Conservation (phyloP, 352 stramenopile genomes). For the Pythium sukuiense region DNA sequence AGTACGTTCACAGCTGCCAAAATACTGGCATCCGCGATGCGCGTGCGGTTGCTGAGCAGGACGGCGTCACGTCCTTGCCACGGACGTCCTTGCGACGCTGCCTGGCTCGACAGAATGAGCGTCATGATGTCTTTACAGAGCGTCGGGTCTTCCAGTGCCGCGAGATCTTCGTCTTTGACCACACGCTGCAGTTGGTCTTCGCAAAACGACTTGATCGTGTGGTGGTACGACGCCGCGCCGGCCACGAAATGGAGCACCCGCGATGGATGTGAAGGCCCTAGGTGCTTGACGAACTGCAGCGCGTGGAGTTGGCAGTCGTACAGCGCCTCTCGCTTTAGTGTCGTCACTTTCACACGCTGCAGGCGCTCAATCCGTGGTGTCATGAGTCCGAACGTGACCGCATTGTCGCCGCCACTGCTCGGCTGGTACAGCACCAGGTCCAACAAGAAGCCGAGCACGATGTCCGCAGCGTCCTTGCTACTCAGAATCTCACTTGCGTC, state of each 20-base stretch:
- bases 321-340: slow-evolving; percentile 45
- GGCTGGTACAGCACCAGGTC: slow-evolving; percentile 64
- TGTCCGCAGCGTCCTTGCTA: slow-evolving; percentile 11
- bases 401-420: neutral
- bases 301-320: slow-evolving; percentile 61
- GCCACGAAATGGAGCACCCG: slow-evolving; percentile 47
- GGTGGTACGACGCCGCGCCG: slow-evolving; percentile 59
- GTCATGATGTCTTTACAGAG: slow-evolving; percentile 43
- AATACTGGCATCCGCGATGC: slow-evolving; percentile 57
- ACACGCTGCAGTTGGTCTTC: slow-evolving; percentile 66
- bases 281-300: slow-evolving; percentile 57
- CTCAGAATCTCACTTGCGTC: slow-evolving; percentile 14
- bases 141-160: slow-evolving; percentile 42
- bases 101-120: slow-evolving; percentile 64
- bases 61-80: slow-evolving; percentile 43
- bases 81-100: slow-evolving; percentile 35
- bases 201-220: slow-evolving; percentile 65
- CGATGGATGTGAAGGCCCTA: slow-evolving; percentile 8
- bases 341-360: slow-evolving; percentile 40
- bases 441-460: slow-evolving; percentile 70
- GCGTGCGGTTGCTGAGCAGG: slow-evolving; percentile 48
- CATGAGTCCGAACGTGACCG: slow-evolving; percentile 43
- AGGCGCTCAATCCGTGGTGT: slow-evolving; percentile 50
- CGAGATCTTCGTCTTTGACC: slow-evolving; percentile 52
- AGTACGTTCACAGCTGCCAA: slow-evolving; percentile 53